phyloP scores from a whole-genome alignment of 768 basidiomycete genomes.

The Calocybe cyanea region DNA sequence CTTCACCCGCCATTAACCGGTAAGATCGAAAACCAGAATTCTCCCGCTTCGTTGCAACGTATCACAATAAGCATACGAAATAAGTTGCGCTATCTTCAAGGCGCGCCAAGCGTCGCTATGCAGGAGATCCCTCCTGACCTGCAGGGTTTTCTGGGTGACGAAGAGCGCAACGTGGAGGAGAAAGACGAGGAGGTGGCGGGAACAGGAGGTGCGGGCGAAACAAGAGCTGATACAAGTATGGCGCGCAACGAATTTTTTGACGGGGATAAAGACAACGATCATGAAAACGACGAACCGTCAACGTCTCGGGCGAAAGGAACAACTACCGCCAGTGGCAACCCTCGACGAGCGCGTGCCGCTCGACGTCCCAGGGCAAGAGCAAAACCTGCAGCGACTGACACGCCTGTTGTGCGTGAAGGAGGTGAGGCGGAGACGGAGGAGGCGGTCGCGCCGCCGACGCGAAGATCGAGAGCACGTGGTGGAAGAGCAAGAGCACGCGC shows the following conservation, averaged over 20 bases:
- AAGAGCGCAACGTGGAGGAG: slow-evolving; percentile 21
- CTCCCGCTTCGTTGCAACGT: slow-evolving; percentile 74
- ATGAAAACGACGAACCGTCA: slow-evolving; percentile 27
- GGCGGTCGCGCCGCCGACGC: slow-evolving; percentile 25
- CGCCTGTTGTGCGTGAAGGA: slow-evolving; percentile 20
- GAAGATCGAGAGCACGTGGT: slow-evolving; percentile 29
- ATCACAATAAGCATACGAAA: slow-evolving; percentile 84
- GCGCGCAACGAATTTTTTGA: slow-evolving; percentile 72
- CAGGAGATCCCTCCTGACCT: slow-evolving; percentile 95
- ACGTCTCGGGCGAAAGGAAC: too few species aligned
- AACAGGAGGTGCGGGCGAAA: slow-evolving; percentile 53
- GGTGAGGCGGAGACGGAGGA: slow-evolving; percentile 36
- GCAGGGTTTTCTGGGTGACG: slow-evolving; percentile 65
- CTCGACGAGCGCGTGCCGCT: slow-evolving; percentile 9
- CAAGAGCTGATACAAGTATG: slow-evolving; percentile 46
- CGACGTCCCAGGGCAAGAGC: slow-evolving; percentile 26
- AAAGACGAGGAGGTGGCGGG: slow-evolving; percentile 50
- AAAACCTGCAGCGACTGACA: slow-evolving; percentile 11
- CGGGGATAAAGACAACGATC: slow-evolving; percentile 66
- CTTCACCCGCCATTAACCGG: slow-evolving; percentile 91
- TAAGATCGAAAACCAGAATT: slow-evolving; percentile 92
- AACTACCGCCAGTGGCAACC: neutral
- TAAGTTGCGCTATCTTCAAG: slow-evolving; percentile 88
- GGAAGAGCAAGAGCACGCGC: slow-evolving; percentile 27
- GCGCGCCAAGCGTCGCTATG: slow-evolving; percentile 96